Evolutionary conservation across 192 early-diverging fungal species (phyloP), one percentile per base, ranked within the genome.

Genomic region (Backusella macrospora): DNA sequence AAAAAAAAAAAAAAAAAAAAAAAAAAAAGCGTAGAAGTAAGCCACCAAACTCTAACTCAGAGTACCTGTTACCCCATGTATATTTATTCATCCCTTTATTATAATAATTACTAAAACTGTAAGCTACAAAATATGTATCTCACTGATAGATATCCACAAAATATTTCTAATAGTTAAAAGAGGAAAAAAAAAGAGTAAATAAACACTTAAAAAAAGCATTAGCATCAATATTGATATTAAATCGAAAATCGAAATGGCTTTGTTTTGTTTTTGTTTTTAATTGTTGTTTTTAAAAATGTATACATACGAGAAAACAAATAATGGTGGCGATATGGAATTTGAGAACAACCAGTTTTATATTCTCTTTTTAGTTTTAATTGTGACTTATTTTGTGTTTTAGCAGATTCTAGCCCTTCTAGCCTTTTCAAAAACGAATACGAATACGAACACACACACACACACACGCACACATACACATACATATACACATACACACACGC

Each of bases 1-100:
- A 18, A 34, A 1, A 4, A 34, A 21, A 65, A 65, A 65, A 66
- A 66, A 66, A 37, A 66, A 64, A 64, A 64, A 42, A 66, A 42
- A 18, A 21, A n/a, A 15, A 38, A n/a, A 16, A 38, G 15, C 7
- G 18, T 37, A 5, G 39, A 16, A 38, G 40, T 42, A 39, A 66
- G 37, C 40, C 39, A 66, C n/a, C 64, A 39, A 39, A 9, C n/a
- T 42, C 29, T 15, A 66, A 66, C 65, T 38, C 65, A 66, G n/a
- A 34, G 39, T 10, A 9, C 16, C 18, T 39, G n/a, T 42, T 16
- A 15, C 34, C 37, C 38, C 65, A 23, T 42, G 65, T 66, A 42
- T 66, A 42, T 42, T 66, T 66, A 13, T 43, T 65, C 38, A 39
- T 65, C 16, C 38, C n/a, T 29, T 9, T 65, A 39, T 16, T 65